phyloP scores from a whole-genome alignment of 768 basidiomycete species.

The Trametes maxima region DNA sequence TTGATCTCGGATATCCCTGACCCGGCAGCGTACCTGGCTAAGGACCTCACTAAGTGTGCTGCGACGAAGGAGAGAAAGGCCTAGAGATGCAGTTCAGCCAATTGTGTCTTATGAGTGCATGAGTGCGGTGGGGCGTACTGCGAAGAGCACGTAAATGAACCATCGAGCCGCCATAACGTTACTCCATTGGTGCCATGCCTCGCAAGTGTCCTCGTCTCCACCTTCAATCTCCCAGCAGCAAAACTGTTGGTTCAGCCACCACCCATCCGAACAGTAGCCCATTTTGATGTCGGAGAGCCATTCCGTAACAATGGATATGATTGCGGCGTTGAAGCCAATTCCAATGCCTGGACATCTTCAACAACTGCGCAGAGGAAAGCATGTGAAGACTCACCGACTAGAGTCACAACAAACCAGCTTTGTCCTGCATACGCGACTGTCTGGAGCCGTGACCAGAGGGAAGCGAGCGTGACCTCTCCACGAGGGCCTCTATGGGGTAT shows the following conservation, averaged over 20 bases:
- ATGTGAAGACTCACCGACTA: constrained; percentile 67
- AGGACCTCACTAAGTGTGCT: constrained; percentile 82
- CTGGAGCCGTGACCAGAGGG: constrained; percentile 64
- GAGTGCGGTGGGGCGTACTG: constrained; percentile 59
- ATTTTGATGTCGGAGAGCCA: constrained; percentile 99
- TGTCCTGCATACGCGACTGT: constrained; percentile 71
- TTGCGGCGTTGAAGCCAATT: constrained; percentile 92
- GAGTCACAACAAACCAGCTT: constrained; percentile 88
- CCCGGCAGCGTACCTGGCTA: constrained; percentile 95
- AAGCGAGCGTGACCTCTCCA: constrained; percentile 53
- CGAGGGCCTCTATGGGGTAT: constrained; percentile 47
- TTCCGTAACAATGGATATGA: constrained; percentile 93
- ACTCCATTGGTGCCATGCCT: constrained; percentile 94
- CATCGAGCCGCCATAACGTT: constrained; percentile 69
- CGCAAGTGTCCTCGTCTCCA: constrained; percentile 77
- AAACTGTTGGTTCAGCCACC: constrained; percentile 98
- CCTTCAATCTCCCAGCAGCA: constrained; percentile 97
- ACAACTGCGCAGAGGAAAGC: not conserved
- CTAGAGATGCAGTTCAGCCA: constrained; percentile 42
- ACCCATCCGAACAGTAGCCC: constrained; percentile 94
- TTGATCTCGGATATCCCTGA: constrained; percentile 99
- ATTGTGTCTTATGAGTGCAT: not conserved
- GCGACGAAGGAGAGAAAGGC: constrained; percentile 81
- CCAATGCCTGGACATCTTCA: constrained; percentile 60
- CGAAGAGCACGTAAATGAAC: constrained; percentile 86